These are phyloP conservation scores for Lachancea quebecensis DNA, from an alignment of 805 yeast species.

Conservation along the genomic window DNA sequence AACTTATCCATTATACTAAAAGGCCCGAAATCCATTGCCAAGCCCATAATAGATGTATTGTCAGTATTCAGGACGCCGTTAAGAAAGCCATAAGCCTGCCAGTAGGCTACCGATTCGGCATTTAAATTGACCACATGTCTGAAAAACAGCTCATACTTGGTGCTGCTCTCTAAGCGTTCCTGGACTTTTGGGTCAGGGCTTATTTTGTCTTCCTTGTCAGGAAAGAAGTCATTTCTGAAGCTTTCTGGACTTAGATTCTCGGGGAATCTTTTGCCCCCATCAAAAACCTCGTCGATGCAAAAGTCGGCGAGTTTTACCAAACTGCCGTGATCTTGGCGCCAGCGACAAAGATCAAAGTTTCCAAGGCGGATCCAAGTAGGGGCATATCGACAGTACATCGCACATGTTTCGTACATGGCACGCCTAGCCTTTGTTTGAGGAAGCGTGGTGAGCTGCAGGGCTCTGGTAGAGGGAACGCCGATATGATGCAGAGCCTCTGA, in stretches of 20 bases:
- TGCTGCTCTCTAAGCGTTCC: conserved; percentile 31
- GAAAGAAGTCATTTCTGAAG: conserved; percentile 22
- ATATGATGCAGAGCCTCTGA: conserved; percentile 75
- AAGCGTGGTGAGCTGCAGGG: conserved; percentile 60
- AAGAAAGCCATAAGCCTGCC: conserved; percentile 89
- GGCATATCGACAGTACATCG: conserved; percentile 77
- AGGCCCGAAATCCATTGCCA: conserved; percentile 91
- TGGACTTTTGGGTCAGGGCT: conserved; percentile 8
- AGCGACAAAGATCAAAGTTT: conserved; percentile 73
- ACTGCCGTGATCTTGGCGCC: conserved; percentile 62
- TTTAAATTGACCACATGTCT: conserved; percentile 65
- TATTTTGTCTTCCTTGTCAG: conserved; percentile 10
- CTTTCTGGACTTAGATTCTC: conserved; percentile 16
- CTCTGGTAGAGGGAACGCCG: conserved; percentile 83
- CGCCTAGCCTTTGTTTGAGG: conserved; percentile 78
- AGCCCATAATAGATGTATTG: conserved; percentile 82
- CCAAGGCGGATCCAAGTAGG: conserved; percentile 86
- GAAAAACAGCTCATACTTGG: conserved; percentile 65
- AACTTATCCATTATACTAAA: conserved; percentile 84
- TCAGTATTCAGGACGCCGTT: conserved; percentile 95
- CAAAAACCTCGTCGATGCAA: conserved; percentile 57
- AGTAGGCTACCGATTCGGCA: conserved; percentile 69
- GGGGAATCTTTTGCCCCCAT: conserved; percentile 31
- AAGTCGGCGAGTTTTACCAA: conserved; percentile 61
- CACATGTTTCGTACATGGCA: conserved; percentile 65